These are phyloP conservation scores for Cerioporus squamosus DNA, from an alignment of 1,284 basidiomycete genomes.

Conservation along the genomic window DNA sequence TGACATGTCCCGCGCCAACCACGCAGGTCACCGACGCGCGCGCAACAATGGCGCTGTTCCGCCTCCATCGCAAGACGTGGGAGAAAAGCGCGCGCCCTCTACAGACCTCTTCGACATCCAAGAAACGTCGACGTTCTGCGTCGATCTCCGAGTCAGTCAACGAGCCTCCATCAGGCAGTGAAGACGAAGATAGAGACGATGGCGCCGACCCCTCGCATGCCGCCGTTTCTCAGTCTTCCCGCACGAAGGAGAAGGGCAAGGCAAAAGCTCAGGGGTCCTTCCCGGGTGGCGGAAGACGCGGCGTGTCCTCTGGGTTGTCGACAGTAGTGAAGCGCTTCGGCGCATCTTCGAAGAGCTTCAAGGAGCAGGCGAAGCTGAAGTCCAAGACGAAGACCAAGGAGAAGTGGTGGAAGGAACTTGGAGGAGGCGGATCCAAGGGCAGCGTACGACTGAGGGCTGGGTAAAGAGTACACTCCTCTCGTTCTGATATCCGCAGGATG, in stretches of 20 bases:
- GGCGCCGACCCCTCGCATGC: not conserved
- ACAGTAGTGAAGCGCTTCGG: conserved; percentile 50
- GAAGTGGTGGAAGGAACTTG: conserved; percentile 55
- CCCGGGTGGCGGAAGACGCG: conserved; percentile 64
- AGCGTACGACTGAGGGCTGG: conserved; percentile 5
- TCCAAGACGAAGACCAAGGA: conserved; percentile 31
- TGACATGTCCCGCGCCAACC: not conserved
- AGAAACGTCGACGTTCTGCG: conserved; percentile 32
- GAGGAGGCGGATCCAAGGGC: conserved; percentile 26
- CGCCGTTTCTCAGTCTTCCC: not conserved
- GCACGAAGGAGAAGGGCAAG: conserved; percentile 20
- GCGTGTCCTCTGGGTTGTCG: conserved; percentile 76
- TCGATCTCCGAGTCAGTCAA: conserved; percentile 2
- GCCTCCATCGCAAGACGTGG: conserved; percentile 88
- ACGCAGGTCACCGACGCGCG: conserved; percentile 87
- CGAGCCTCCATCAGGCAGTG: not conserved
- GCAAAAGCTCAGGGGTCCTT: conserved; percentile 26
- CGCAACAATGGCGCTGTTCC: conserved; percentile 95
- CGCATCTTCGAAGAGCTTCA: not conserved
- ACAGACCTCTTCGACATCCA: not conserved
- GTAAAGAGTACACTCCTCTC: too few relatives aligned
- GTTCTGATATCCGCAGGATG: too few relatives aligned
- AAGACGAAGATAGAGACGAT: conserved; percentile 17
- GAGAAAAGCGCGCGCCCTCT: conserved; percentile 50
- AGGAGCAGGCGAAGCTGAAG: conserved; percentile 1